Evolutionary conservation across 2,329 filamentous ascomycete species (phyloP).

Genomic region (Sporothrix luriei): DNA sequence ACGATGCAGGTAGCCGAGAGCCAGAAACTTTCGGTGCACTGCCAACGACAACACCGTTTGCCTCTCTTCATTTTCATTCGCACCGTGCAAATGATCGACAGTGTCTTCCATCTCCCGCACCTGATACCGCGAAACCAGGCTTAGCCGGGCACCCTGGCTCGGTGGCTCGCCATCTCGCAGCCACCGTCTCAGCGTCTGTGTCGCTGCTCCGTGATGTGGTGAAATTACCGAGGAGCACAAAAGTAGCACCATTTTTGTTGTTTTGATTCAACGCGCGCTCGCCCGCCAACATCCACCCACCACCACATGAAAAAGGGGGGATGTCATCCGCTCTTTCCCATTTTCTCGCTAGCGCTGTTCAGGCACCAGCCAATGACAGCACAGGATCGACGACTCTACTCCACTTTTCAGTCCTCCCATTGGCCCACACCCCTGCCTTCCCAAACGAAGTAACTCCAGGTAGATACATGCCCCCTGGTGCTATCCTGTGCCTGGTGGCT

Average conservation of each 20-base stretch:
- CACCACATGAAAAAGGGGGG: neutral
- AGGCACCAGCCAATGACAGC: conserved; percentile 8
- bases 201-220: conserved; percentile 6
- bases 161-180: too few relatives aligned
- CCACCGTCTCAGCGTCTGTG: neutral
- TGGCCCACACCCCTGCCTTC: conserved; percentile 15
- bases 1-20: neutral
- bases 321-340: neutral
- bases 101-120: conserved; percentile 20
- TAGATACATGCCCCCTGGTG: conserved; percentile 20
- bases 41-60: neutral
- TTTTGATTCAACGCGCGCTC: conserved; percentile 24
- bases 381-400: neutral
- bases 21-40: neutral
- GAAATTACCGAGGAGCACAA: neutral
- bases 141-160: conserved; percentile 21
- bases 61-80: neutral
- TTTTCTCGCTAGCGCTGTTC: conserved; percentile 6
- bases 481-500: conserved; percentile 16
- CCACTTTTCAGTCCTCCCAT: neutral
- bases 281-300: conserved; percentile 6
- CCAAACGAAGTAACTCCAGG: neutral
- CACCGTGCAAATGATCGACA: conserved; percentile 22
- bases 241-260: neutral
- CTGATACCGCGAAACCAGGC: conserved; percentile 22